A percentile compares a stretch with the other conserved stretches of the same genome.
These are phyloP conservation scores for Fusarium foetens DNA, from an alignment of 2,329 filamentous ascomycete genomes.

Conservation along the genomic window DNA sequence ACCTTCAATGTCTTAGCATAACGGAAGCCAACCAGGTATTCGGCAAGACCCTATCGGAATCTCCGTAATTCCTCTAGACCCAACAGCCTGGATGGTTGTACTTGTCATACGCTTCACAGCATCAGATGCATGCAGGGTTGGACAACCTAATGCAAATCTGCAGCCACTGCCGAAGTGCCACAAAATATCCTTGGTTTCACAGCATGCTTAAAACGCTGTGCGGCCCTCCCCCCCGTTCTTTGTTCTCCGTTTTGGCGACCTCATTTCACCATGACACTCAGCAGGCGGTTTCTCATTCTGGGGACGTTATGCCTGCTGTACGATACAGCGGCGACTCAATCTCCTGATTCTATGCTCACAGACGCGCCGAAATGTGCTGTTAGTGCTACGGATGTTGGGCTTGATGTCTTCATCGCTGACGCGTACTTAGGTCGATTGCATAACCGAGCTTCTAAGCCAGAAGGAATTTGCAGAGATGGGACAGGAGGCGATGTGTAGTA, in stretches of 20 bases:
- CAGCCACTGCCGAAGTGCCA: slow-evolving; percentile 10
- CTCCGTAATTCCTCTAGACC: not conserved
- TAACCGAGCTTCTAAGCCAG: not conserved
- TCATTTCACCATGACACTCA: not conserved
- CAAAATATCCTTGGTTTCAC: not conserved
- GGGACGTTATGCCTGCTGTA: not conserved
- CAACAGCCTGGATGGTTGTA: too few species aligned
- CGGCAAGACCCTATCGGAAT: too few species aligned
- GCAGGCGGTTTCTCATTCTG: not conserved
- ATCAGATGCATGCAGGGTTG: not conserved
- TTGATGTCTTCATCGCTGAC: not conserved
- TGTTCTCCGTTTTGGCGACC: not conserved
- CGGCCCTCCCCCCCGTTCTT: not conserved
- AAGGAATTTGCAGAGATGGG: not conserved
- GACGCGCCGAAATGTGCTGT: not conserved
- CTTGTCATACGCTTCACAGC: not conserved
- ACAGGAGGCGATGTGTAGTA: not conserved
- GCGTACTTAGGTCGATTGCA: not conserved
- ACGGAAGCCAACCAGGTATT: not conserved
- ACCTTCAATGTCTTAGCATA: not conserved
- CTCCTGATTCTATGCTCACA: not conserved
- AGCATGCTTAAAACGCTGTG: not conserved
- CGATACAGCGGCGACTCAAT: not conserved
- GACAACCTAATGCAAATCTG: not conserved
- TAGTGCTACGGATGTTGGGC: fast-evolving